A percentile compares a stretch with the other conserved stretches of the same genome.
phyloP scores from a whole-genome alignment of 1,284 basidiomycete species.

The Fomitopsis betulina region DNA sequence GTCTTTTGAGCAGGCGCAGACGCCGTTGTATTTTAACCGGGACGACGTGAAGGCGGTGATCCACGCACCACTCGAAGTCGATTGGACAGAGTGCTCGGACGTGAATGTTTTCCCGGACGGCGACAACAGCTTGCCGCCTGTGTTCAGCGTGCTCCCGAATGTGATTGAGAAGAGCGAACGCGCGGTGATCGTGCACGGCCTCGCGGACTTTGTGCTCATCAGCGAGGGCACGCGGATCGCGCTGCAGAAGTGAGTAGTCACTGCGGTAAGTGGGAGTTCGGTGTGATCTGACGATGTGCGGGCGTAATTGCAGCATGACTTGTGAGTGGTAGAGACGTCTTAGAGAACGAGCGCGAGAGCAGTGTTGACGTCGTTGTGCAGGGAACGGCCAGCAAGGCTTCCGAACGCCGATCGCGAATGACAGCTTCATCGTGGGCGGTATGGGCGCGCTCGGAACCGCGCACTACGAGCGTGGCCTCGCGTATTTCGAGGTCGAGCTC shows the following conservation, averaged over 20 bases:
- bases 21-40: slow-evolving; percentile 61
- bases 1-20: slow-evolving; percentile 48
- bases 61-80: slow-evolving; percentile 58
- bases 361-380: slow-evolving; percentile 15
- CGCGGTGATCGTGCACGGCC: slow-evolving; percentile 66
- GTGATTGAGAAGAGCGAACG: slow-evolving; percentile 74
- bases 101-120: slow-evolving; percentile 55
- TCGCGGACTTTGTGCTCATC: slow-evolving; percentile 68
- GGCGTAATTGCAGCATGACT: slow-evolving; percentile 51
- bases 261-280: background rate
- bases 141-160: slow-evolving; percentile 60
- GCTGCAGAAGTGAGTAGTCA: slow-evolving; percentile 23
- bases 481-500: slow-evolving; percentile 59
- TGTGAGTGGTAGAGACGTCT: slow-evolving; percentile 37
- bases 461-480: slow-evolving; percentile 63
- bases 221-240: slow-evolving; percentile 50
- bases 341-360: slow-evolving; percentile 14
- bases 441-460: slow-evolving; percentile 60
- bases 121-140: slow-evolving; percentile 58
- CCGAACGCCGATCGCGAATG: slow-evolving; percentile 57
- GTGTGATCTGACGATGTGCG: background rate
- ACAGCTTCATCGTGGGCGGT: slow-evolving; percentile 66
- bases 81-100: slow-evolving; percentile 62
- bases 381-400: slow-evolving; percentile 70
- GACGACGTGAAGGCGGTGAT: slow-evolving; percentile 68